phyloP scores from a whole-genome alignment of 2,329 filamentous ascomycete genomes.

The Penicillium freii region DNA sequence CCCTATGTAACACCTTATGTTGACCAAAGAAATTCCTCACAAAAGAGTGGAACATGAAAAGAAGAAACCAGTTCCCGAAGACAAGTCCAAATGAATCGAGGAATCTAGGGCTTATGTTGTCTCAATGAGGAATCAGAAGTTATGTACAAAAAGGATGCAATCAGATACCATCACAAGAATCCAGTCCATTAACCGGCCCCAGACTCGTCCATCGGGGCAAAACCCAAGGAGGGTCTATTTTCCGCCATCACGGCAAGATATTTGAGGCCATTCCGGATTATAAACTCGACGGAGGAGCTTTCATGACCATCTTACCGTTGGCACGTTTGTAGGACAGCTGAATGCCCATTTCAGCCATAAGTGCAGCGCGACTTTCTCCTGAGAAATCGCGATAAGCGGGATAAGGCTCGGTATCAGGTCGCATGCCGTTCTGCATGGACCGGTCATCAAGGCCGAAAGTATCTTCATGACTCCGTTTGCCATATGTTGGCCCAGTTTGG shows the following conservation, averaged over 20 bases:
- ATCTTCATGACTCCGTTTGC: conserved; percentile 40
- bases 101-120: conserved; percentile 8
- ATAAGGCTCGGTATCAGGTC: conserved; percentile 37
- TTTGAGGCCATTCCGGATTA: conserved; percentile 1
- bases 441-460: conserved; percentile 41
- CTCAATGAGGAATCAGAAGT: conserved; percentile 6
- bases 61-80: conserved; percentile 4
- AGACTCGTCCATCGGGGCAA: background rate
- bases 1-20: background rate
- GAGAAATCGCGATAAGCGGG: conserved; percentile 28
- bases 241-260: background rate
- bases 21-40: background rate
- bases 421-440: conserved; percentile 46
- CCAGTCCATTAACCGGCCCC: background rate
- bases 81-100: conserved; percentile 11
- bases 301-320: conserved; percentile 36
- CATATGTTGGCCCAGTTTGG: conserved; percentile 28
- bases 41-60: conserved; percentile 10
- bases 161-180: conserved; percentile 3
- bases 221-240: background rate
- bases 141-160: conserved; percentile 20
- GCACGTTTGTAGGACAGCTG: conserved; percentile 39
- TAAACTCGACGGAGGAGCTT: conserved; percentile 26
- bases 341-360: conserved; percentile 27
- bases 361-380: conserved; percentile 24